Conservation (phyloP, 768 basidiomycete species). For the Amanita pallidorosea region DNA sequence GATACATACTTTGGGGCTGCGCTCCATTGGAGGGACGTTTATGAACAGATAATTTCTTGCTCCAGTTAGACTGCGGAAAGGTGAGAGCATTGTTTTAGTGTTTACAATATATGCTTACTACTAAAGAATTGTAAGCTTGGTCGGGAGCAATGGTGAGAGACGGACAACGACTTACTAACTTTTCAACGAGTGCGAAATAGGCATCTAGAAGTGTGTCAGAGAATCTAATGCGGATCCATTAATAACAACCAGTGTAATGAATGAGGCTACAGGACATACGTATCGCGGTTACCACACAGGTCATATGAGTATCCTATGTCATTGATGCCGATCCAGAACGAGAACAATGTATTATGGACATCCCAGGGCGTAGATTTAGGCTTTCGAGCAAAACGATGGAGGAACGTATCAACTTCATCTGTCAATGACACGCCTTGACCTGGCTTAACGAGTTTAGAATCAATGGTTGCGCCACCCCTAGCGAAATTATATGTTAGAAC, state of each 20-base stretch:
- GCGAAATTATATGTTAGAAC: slow-evolving; percentile 58
- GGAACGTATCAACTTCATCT: slow-evolving; percentile 54
- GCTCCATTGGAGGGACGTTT: slow-evolving; percentile 30
- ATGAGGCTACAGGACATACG: slow-evolving; percentile 23
- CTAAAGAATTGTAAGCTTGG: slow-evolving; percentile 13
- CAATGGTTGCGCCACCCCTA: slow-evolving; percentile 56
- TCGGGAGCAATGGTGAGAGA: not conserved
- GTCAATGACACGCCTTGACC: slow-evolving; percentile 40
- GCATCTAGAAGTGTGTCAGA: slow-evolving; percentile 34
- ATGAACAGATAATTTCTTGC: slow-evolving; percentile 46
- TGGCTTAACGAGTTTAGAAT: slow-evolving; percentile 44
- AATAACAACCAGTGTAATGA: not conserved
- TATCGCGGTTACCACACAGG: slow-evolving; percentile 31
- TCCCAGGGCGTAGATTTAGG: slow-evolving; percentile 47
- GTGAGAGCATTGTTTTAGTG: not conserved
- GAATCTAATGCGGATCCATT: slow-evolving; percentile 23
- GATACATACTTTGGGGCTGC: slow-evolving; percentile 26
- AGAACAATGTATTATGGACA: slow-evolving; percentile 46
- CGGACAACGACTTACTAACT: slow-evolving; percentile 29
- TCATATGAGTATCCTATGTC: slow-evolving; percentile 52
- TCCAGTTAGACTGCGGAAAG: slow-evolving; percentile 29
- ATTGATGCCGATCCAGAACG: slow-evolving; percentile 66
- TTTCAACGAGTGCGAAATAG: slow-evolving; percentile 39
- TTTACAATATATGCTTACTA: slow-evolving; percentile 18
- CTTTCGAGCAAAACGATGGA: slow-evolving; percentile 32